Conservation (phyloP, 306 rosid species). For the Fagus crenata region DNA sequence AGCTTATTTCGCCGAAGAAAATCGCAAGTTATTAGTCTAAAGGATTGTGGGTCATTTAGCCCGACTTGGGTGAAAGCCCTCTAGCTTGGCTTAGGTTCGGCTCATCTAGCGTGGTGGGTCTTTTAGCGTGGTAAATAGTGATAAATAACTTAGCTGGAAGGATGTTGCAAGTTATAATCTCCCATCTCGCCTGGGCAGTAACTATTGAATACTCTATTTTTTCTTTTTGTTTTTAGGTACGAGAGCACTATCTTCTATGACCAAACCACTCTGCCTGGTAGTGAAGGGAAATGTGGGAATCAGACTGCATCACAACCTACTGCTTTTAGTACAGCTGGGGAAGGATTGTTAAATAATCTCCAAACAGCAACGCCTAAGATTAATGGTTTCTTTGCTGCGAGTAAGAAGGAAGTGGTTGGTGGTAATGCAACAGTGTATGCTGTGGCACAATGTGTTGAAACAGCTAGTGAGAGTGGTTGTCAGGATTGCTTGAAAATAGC, state of each 20-base stretch:
- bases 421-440: constrained; percentile 45
- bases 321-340: constrained; percentile 26
- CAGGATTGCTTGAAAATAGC: constrained; percentile 46
- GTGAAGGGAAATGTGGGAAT: constrained; percentile 34
- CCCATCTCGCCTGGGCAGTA: too few relatives aligned
- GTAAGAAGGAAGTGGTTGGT: constrained; percentile 19
- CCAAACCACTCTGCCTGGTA: constrained; percentile 34
- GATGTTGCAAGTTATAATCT: too few relatives aligned
- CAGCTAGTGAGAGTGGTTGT: constrained; percentile 34
- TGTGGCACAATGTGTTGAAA: constrained; percentile 61
- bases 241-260: constrained; percentile 44
- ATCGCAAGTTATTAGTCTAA: too few relatives aligned
- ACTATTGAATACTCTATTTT: neutral
- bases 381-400: constrained; percentile 51
- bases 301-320: constrained; percentile 6
- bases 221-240: constrained; percentile 24
- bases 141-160: too few relatives aligned
- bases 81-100: too few relatives aligned
- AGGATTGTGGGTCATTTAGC: too few relatives aligned
- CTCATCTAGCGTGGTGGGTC: too few relatives aligned
- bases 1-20: too few relatives aligned
- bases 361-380: constrained; percentile 33
- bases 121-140: too few relatives aligned
- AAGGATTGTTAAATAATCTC: constrained; percentile 31
- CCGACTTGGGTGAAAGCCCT: too few relatives aligned